Evolutionary conservation across 2,329 filamentous ascomycete species (phyloP).

Genomic region (Tolypocladium album): DNA sequence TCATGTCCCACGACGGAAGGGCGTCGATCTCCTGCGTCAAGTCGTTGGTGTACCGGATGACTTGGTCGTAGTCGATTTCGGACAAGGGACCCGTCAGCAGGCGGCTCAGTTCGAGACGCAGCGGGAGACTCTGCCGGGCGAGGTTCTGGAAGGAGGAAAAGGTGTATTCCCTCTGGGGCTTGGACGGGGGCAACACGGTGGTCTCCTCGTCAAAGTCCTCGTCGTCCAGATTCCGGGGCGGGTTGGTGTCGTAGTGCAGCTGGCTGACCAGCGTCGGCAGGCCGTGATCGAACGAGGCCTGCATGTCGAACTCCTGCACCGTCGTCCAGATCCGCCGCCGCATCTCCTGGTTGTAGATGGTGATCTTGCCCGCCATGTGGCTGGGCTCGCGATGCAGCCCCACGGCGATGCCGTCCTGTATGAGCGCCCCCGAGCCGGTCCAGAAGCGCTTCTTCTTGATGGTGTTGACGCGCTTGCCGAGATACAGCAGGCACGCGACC

Average conservation of each 20-base stretch:
- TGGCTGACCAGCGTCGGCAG: slow-evolving; percentile 47
- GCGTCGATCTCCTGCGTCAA: slow-evolving; percentile 50
- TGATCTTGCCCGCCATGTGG: slow-evolving; percentile 42
- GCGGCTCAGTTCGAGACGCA: slow-evolving; percentile 46
- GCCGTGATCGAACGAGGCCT: slow-evolving; percentile 50
- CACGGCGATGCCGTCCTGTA: slow-evolving; percentile 47
- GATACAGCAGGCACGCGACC: slow-evolving; percentile 46
- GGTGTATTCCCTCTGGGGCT: slow-evolving; percentile 42
- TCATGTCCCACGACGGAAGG: slow-evolving; percentile 43
- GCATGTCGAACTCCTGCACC: slow-evolving; percentile 51
- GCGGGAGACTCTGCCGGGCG: slow-evolving; percentile 42
- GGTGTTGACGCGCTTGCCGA: slow-evolving; percentile 50
- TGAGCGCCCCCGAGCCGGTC: slow-evolving; percentile 43
- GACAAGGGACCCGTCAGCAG: slow-evolving; percentile 43
- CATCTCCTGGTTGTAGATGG: slow-evolving; percentile 52
- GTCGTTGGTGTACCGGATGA: slow-evolving; percentile 50
- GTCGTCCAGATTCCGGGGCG: slow-evolving; percentile 47
- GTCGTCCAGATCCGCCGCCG: slow-evolving; percentile 49
- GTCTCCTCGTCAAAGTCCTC: slow-evolving; percentile 45
- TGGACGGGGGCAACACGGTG: slow-evolving; percentile 38
- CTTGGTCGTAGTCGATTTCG: slow-evolving; percentile 50
- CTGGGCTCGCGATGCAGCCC: slow-evolving; percentile 50
- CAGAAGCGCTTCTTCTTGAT: slow-evolving; percentile 57
- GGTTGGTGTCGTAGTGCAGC: slow-evolving; percentile 42
- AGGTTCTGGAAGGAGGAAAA: slow-evolving; percentile 49